Evolutionary conservation across 1,139 yeast genomes (phyloP), one percentile per base, ranked within the genome.

Genomic region (Yamadazyma oceani): DNA sequence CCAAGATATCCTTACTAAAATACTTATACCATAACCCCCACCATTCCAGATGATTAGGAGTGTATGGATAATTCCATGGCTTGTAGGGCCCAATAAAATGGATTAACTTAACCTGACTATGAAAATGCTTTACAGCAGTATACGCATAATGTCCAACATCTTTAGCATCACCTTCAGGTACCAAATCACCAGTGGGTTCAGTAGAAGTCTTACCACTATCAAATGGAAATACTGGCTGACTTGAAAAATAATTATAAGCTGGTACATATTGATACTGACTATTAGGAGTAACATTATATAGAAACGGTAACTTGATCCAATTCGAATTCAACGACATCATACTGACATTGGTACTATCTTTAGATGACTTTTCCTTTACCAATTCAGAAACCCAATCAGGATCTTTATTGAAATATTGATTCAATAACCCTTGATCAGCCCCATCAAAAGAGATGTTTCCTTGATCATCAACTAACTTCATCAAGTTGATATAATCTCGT

Each of bases 371-470:
- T 26, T 31, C 31, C 2, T 27, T 34, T 8, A 54, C 43, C 16
- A 52, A 32, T 11, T 45, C 44, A n/a, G 37, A 44, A 2, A 69
- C 69, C 75, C 76, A 70, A 49, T 70, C 71, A 10, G 75, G 74
- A 46, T 60, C 55, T 5, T 58, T 57, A 43, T 77, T 81, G 58
- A 88, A 88, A 56, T 76, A 85, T 56, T 86, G 88, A 59, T 92
- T 92, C 49, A 92, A 66, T 32, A 92, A 68, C 9, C 97, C 97
- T 61, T 92, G 97, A 60, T 92, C 98, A 3, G 96, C 96, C 37
- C 97, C 97, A 59, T 90, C 97, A 54, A 89, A 87, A 0, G 92
- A 79, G 7, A 60, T 50, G 14, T 73, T 66, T 13, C 50, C 43
- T 13, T 58, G 51, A 7, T 57, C 42, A 29, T 45, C 34, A 33